phyloP scores from a whole-genome alignment of 495 filamentous ascomycete genomes.

The Aspergillus steynii region DNA sequence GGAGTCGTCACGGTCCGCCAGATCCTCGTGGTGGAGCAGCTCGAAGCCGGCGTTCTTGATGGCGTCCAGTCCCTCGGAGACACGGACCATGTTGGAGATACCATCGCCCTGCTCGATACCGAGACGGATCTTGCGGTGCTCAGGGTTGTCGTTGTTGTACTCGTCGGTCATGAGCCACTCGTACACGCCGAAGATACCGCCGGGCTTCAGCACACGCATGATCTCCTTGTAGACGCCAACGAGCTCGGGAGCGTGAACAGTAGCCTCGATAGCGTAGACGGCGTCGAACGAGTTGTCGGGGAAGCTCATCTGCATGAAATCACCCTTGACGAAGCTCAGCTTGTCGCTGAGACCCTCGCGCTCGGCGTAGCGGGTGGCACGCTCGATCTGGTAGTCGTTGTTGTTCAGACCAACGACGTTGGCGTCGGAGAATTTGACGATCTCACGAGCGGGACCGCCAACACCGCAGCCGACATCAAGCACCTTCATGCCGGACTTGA shows the following conservation, averaged over 20 bases:
- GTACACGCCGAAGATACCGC: constrained; percentile 95
- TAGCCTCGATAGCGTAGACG: constrained; percentile 98
- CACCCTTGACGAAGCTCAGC: constrained; percentile 89
- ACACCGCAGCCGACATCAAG: constrained; percentile 98
- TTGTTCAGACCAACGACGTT: constrained; percentile 96
- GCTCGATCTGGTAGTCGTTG: constrained; percentile 99
- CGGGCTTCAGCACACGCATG: constrained; percentile 92
- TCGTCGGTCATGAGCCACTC: constrained; percentile 99
- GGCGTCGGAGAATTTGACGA: constrained; percentile 88
- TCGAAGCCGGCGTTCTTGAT: constrained; percentile 90
- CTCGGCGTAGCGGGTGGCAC: constrained; percentile 80
- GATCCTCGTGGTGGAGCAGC: constrained; percentile 82
- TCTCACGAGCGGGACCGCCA: constrained; percentile 95
- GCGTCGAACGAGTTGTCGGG: constrained; percentile 88
- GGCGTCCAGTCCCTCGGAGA: constrained; percentile 79
- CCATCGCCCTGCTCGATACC: constrained; percentile 97
- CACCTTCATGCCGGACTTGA: constrained; percentile 84
- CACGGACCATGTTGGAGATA: constrained; percentile 97
- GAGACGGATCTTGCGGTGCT: constrained; percentile 87
- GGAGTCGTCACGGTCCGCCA: constrained; percentile 75
- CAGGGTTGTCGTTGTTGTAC: constrained; percentile 86
- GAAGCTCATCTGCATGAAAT: constrained; percentile 99
- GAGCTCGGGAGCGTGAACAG: constrained; percentile 92
- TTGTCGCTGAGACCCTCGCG: constrained; percentile 81
- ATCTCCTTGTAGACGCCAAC: constrained; percentile 94